Evolutionary conservation across 2,329 filamentous ascomycete genomes (phyloP).

Genomic region (Cladophialophora carrionii): DNA sequence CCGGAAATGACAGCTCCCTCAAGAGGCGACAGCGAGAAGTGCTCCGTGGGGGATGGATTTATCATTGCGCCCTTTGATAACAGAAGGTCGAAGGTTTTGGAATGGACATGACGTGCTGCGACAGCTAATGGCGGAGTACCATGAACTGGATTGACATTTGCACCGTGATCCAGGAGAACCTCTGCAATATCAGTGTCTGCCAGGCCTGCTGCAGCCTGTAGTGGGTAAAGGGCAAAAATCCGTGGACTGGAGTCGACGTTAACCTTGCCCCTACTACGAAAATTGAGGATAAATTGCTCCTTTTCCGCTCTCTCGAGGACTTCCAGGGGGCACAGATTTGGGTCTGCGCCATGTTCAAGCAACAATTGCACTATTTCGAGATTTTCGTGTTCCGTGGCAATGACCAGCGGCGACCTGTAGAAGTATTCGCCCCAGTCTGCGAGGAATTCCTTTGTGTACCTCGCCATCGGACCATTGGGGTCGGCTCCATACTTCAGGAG

Average conservation of each 20-base stretch:
- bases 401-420: conserved; percentile 2
- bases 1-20: conserved; percentile 11
- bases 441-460: neutral
- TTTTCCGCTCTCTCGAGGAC: neutral
- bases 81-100: conserved; percentile 2
- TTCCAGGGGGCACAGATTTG: conserved; percentile 7
- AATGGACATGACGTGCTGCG: neutral
- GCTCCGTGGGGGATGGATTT: neutral
- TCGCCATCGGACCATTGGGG: conserved; percentile 3
- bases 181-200: neutral
- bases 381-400: neutral
- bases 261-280: no score
- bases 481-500: conserved; percentile 14
- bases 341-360: conserved; percentile 6
- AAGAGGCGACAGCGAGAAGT: neutral
- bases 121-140: conserved; percentile 11
- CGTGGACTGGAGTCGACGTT: neutral
- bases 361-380: conserved; percentile 6
- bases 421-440: neutral
- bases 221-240: neutral
- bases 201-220: conserved; percentile 9
- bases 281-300: neutral
- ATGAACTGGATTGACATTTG: neutral
- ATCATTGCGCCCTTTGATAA: neutral
- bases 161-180: neutral